A percentile compares a stretch with the other conserved stretches of the same genome.
These are phyloP conservation scores for Pythium dissimile DNA, from an alignment of 352 stramenopile species.

Conservation along the genomic window DNA sequence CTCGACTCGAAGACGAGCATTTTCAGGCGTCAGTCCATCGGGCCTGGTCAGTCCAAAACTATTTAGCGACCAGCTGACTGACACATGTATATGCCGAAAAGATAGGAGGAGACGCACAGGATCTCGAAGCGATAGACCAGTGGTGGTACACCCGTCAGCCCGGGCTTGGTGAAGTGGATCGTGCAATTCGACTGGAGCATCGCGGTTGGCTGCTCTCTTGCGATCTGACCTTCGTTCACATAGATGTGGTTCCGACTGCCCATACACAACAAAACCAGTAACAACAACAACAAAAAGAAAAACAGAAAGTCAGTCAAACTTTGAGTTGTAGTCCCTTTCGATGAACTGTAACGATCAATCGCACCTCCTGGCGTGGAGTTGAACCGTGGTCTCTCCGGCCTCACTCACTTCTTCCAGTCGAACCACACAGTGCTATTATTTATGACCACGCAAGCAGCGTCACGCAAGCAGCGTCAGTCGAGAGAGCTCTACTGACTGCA, in stretches of 20 bases:
- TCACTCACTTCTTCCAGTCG: slow-evolving; percentile 28
- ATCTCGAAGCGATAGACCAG: slow-evolving; percentile 69
- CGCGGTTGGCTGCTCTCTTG: slow-evolving; percentile 38
- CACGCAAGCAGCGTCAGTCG: too few species aligned
- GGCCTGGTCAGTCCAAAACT: slow-evolving; percentile 1
- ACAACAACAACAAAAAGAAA: too few species aligned
- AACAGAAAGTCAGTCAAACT: not conserved
- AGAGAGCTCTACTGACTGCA: too few species aligned
- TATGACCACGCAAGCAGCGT: too few species aligned
- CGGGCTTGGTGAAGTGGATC: slow-evolving; percentile 71
- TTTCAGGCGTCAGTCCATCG: slow-evolving; percentile 16
- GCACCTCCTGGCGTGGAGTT: slow-evolving; percentile 58
- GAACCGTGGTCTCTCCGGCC: slow-evolving; percentile 30
- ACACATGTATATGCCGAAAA: not conserved
- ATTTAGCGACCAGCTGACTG: not conserved
- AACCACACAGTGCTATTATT: slow-evolving; percentile 73
- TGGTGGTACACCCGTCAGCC: slow-evolving; percentile 35
- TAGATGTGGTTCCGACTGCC: slow-evolving; percentile 66
- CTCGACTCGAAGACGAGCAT: slow-evolving; percentile 5
- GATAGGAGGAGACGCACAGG: slow-evolving; percentile 50
- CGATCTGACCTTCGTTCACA: slow-evolving; percentile 54
- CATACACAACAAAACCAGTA: not conserved
- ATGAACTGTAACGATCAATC: not conserved
- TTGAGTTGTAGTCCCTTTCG: not conserved
- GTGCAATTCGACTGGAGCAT: slow-evolving; percentile 40